phyloP scores from a whole-genome alignment of 352 stramenopile genomes.

The Nothophytophthora sp. region DNA sequence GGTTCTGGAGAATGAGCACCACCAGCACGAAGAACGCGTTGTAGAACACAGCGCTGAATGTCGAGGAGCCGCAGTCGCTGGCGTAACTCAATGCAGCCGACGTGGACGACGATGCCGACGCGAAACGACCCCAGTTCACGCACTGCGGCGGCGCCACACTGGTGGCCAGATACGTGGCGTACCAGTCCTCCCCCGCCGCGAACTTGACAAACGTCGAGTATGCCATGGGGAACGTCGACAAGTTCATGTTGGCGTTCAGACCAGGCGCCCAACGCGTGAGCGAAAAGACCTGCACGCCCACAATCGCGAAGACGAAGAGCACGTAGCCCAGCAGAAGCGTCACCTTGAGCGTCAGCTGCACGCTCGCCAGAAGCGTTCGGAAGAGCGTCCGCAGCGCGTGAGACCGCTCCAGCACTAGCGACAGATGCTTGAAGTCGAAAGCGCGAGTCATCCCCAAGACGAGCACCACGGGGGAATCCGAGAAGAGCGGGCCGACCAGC shows the following conservation, averaged over 20 bases:
- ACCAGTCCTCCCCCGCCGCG: constrained; percentile 84
- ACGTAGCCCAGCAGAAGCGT: constrained; percentile 81
- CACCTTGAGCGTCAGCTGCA: constrained; percentile 75
- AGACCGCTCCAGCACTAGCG: constrained; percentile 74
- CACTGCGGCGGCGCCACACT: constrained; percentile 63
- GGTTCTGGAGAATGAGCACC: constrained; percentile 75
- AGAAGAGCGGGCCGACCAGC: constrained; percentile 66
- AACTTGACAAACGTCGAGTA: constrained; percentile 84
- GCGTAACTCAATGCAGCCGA: constrained; percentile 13
- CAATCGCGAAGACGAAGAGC: constrained; percentile 81
- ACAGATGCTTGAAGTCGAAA: constrained; percentile 86
- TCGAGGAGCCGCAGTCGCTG: constrained; percentile 70
- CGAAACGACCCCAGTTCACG: constrained; percentile 43
- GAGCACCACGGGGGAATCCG: constrained; percentile 58
- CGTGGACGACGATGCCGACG: no score
- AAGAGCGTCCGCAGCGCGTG: constrained; percentile 72
- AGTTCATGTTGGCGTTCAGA: constrained; percentile 73
- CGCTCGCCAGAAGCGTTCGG: constrained; percentile 67
- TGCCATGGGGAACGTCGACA: constrained; percentile 72
- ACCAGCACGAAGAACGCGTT: constrained; percentile 83
- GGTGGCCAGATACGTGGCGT: constrained; percentile 72
- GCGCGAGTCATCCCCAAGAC: constrained; percentile 78
- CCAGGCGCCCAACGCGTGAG: constrained; percentile 78
- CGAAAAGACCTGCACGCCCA: constrained; percentile 84
- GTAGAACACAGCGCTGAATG: constrained; percentile 73